Conservation (phyloP, 1,139 yeast species). For the Ogataea hybrid region DNA sequence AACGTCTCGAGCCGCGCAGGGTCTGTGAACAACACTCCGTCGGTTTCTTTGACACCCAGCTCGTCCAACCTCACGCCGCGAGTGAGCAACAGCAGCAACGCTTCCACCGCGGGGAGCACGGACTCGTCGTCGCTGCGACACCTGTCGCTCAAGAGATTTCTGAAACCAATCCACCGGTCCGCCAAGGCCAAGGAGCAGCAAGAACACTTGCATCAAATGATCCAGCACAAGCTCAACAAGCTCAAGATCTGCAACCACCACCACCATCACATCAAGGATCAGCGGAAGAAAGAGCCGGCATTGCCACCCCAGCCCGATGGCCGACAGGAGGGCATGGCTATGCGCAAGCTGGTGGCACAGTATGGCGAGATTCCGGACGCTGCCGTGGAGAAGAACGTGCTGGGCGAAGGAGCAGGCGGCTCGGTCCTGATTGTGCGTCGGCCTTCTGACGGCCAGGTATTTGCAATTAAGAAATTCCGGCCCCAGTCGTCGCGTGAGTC, state of each 20-base stretch:
- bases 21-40: slow-evolving; percentile 5
- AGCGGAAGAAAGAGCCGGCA: background rate
- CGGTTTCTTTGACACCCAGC: slow-evolving; percentile 12
- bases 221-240: slow-evolving; percentile 17
- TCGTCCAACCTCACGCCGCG: slow-evolving; percentile 18
- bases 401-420: slow-evolving; percentile 78
- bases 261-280: background rate
- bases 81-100: slow-evolving; percentile 15
- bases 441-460: slow-evolving; percentile 47
- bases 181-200: slow-evolving; percentile 17
- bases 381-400: slow-evolving; percentile 16
- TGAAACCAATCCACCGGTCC: slow-evolving; percentile 22
- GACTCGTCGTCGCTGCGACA: slow-evolving; percentile 10
- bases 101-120: slow-evolving; percentile 15
- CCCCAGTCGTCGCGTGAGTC: slow-evolving; percentile 50
- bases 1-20: background rate
- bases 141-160: slow-evolving; percentile 26
- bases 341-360: slow-evolving; percentile 35
- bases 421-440: slow-evolving; percentile 60
- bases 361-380: slow-evolving; percentile 60
- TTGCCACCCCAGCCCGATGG: background rate
- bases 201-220: slow-evolving; percentile 19
- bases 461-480: slow-evolving; percentile 71
- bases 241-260: slow-evolving; percentile 14
- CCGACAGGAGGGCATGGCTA: background rate